Base-by-base conservation (phyloP, 73 alveolate species). In the Paramecium octaurelia region DNA sequence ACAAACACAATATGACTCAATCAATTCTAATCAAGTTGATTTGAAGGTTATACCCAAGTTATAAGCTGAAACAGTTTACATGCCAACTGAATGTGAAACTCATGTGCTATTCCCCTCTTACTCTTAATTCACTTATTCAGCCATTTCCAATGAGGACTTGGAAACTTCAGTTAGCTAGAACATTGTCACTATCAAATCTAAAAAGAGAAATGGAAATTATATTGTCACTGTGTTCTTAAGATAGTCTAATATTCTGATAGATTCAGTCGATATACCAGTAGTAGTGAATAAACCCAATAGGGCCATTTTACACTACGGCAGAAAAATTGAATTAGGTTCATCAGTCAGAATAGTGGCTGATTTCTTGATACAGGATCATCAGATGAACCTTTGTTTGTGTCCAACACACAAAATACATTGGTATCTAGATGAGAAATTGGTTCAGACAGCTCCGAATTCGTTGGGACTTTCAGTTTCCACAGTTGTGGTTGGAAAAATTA, bases 241-340 rank as follows among this genome's bases (percentile, higher is more conserved):
- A 73, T 73, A 31, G n/a, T n/a, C 27, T 35, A 21, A 73, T 5
- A 11, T 68, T 21, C 10, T 36, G 21, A 73, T 73, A 35, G 87
- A 73, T 20, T 14, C 87, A 12, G 87, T 73, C 6, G 8, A 36
- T 35, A 12, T 73, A 38, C 59, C 54, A 73, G 59, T 73, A 1
- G 35, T 36, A 5, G 84, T 64, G 0, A n/a, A 34, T 73, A 12
- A 14, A 34, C 57, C 87, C 11, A 73, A 73, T 73, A 9, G 8
- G 9, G 59, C 18, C 0, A 73, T 31, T 12, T 38, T 73, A 31
- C 8, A 35, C 18, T 34, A 40, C 35, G 87, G 59, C 12, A 73
- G 87, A 14, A 40, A 73, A n/a, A 34, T 73, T 36, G 87, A 73
- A 36, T 73, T 73, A 73, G 87, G 87, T n/a, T 31, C 87, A 1